Evolutionary conservation across 257 asterid species (phyloP).

Genomic region (Nicotiana tomentosiformis): DNA sequence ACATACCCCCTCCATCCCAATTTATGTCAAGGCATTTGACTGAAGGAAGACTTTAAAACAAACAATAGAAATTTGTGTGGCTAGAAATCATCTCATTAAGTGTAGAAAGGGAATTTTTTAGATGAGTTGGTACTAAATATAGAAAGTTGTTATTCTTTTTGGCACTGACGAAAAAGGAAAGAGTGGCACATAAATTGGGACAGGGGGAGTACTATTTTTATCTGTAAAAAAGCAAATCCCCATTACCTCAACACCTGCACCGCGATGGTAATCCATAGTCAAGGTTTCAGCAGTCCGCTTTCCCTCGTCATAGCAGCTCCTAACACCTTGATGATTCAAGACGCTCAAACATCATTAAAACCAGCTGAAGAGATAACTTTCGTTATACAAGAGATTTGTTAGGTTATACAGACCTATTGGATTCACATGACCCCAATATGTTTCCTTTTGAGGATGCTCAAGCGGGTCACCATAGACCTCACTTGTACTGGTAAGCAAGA

Average conservation of each 20-base stretch:
- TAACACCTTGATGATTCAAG: slow-evolving; percentile 44
- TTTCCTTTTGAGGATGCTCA: slow-evolving; percentile 99
- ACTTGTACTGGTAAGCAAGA: slow-evolving; percentile 91
- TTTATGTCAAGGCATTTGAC: too few species aligned
- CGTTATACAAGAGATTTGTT: neutral
- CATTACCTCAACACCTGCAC: slow-evolving; percentile 80
- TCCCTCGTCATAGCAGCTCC: slow-evolving; percentile 98
- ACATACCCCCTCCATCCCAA: too few species aligned
- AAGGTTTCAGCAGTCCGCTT: slow-evolving; percentile 91
- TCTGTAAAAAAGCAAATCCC: neutral
- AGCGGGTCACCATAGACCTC: slow-evolving; percentile 99
- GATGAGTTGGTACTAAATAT: too few species aligned
- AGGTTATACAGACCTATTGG: slow-evolving; percentile 60
- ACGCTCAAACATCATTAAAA: slow-evolving; percentile 1
- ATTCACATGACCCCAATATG: slow-evolving; percentile 96
- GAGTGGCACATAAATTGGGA: too few species aligned
- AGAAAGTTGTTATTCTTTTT: too few species aligned
- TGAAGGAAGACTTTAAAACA: too few species aligned
- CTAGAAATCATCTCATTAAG: too few species aligned
- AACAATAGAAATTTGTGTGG: too few species aligned
- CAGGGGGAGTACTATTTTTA: neutral
- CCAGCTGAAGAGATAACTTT: slow-evolving; percentile 1
- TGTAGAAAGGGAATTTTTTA: too few species aligned
- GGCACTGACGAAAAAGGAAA: too few species aligned
- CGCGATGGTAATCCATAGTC: slow-evolving; percentile 97